Base-by-base conservation (phyloP, 2,329 filamentous ascomycete species). In the Fusarium sp. region DNA sequence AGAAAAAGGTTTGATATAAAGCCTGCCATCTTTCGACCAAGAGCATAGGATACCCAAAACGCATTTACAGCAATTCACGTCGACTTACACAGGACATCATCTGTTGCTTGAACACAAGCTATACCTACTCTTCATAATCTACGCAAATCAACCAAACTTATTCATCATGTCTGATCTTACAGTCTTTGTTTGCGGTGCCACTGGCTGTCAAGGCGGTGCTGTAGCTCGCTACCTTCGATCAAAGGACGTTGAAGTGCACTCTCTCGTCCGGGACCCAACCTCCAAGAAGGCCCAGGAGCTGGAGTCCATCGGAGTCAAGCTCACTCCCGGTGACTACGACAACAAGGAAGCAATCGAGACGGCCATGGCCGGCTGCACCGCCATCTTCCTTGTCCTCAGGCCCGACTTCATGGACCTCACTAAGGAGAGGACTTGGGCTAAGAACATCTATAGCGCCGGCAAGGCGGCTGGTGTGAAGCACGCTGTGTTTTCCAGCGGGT, bases 101-200 rank as follows among this genome's bases (percentile, higher is more conserved):
- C 40, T 23, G 27, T n/a, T 25, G 8, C 42, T 25, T 25, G 36
- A 20, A 18, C 44, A 10, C 11, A 40, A 29, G 6, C 16, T 58
- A 29, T 10, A n/a, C 16, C 3, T 29, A 14, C 3, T 34, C 13
- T 27, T 11, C 6, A 31, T 14, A 23, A 38, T 44, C 38, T 6
- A 13, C 38, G 7, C 18, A 42, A 42, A 42, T 20, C 1, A 42
- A n/a, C 23, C 3, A 40, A 7, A 13, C 25, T 46, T 25, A 20
- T 70, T 53, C 69, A 77, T 29, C 71, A 67, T 81, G 78, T 42
- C 77, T 58, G 64, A 76, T 65, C 58, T 62, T 9, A 76, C 67
- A 23, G 75, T 79, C 33, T 83, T 83, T 65, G 76, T 83, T 62
- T 75, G 73, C 61, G 78, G 76, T 55, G 79, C 79, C 6, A 83